Evolutionary conservation across 768 basidiomycete species (phyloP).

Genomic region (Pseudohyphozyma bogoriensis): DNA sequence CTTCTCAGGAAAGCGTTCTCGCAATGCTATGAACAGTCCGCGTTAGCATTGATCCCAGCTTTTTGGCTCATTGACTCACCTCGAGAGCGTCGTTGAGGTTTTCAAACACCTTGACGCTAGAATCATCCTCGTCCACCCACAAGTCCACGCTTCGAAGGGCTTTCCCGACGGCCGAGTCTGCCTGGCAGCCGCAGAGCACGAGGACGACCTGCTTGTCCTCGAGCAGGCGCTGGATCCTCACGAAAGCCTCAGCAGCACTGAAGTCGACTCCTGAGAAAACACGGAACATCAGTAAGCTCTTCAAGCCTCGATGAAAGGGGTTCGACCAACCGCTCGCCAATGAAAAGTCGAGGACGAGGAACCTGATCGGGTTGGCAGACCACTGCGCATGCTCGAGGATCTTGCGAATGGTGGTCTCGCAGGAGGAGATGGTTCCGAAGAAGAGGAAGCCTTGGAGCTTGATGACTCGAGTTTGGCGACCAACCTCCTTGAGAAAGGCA

Average conservation of each 20-base stretch:
- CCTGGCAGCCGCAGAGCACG: constrained; percentile 71
- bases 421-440: constrained; percentile 83
- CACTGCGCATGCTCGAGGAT: constrained; percentile 63
- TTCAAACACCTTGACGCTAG: constrained; percentile 53
- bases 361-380: constrained; percentile 66
- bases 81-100: constrained; percentile 85
- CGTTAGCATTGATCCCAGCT: neutral
- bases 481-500: constrained; percentile 63
- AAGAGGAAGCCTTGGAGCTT: constrained; percentile 84
- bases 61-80: neutral
- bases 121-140: constrained; percentile 50
- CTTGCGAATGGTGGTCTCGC: constrained; percentile 74
- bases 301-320: neutral
- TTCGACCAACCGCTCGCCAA: constrained; percentile 45
- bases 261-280: constrained; percentile 67
- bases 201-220: constrained; percentile 65
- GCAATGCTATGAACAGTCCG: constrained; percentile 23
- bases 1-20: constrained; percentile 33
- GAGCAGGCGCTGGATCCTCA: constrained; percentile 74
- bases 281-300: neutral
- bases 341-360: constrained; percentile 77
- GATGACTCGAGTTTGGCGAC: constrained; percentile 79
- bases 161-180: constrained; percentile 55
- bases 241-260: constrained; percentile 89
- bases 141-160: constrained; percentile 71